Percentiles rank a stretch among this genome's conserved stretches.
These are phyloP conservation scores for Pilobolus umbonatus DNA, from an alignment of 192 early-diverging fungal genomes.

Conservation along the genomic window DNA sequence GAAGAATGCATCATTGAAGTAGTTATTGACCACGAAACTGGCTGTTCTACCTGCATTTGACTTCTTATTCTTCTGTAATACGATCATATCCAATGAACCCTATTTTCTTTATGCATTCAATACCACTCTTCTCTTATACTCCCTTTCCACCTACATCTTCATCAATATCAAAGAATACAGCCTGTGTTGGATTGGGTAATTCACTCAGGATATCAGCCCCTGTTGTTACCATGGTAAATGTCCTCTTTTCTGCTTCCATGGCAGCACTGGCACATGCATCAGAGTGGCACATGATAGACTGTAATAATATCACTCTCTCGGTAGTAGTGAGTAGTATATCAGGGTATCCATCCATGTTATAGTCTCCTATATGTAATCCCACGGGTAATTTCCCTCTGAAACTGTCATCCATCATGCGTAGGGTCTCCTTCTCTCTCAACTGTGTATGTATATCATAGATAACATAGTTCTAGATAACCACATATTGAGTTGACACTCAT, in stretches of 20 bases:
- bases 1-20: slow-evolving; percentile 93
- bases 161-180: slow-evolving; percentile 86
- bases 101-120: slow-evolving; percentile 27
- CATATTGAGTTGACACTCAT: slow-evolving; percentile 4
- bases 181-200: slow-evolving; percentile 48
- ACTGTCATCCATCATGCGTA: slow-evolving; percentile 37
- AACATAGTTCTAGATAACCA: slow-evolving; percentile 39
- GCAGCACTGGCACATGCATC: slow-evolving; percentile 43
- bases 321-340: slow-evolving; percentile 70
- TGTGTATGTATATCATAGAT: slow-evolving; percentile 36
- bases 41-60: slow-evolving; percentile 45
- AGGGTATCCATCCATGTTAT: slow-evolving; percentile 87
- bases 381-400: slow-evolving; percentile 55
- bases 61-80: slow-evolving; percentile 42
- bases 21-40: slow-evolving; percentile 77
- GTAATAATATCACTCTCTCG: slow-evolving; percentile 58
- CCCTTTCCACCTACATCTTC: slow-evolving; percentile 63
- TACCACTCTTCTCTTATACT: too few species aligned
- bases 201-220: slow-evolving; percentile 60
- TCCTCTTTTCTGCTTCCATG: slow-evolving; percentile 44
- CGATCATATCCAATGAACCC: slow-evolving; percentile 79
- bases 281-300: slow-evolving; percentile 57
- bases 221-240: slow-evolving; percentile 55
- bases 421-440: slow-evolving; percentile 44
- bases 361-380: slow-evolving; percentile 62